Conservation (phyloP, 108 stramenopile species). For the Skeletonema grethae region DNA sequence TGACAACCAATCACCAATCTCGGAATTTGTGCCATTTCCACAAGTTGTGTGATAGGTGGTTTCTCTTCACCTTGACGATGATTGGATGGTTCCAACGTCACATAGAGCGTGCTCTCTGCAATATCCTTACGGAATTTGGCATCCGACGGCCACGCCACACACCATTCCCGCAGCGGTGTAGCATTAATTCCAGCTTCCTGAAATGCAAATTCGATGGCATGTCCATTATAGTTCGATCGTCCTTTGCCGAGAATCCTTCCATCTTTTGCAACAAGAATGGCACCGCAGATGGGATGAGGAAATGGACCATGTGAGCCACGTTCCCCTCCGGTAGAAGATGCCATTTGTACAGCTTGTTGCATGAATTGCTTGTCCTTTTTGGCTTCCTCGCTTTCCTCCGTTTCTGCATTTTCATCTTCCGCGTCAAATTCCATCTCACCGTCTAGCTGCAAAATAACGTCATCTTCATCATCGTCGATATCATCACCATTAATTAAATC, state of each 20-base stretch:
- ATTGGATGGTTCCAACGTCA: conserved; percentile 74
- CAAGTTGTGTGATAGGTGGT: conserved; percentile 78
- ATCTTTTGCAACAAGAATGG: conserved; percentile 63
- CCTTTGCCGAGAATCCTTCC: conserved; percentile 69
- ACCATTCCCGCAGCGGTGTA: conserved; percentile 78
- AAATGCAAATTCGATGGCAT: conserved; percentile 65
- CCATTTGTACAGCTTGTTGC: conserved; percentile 45
- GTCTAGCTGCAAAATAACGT: background rate
- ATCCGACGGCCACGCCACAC: conserved; percentile 69
- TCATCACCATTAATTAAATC: background rate
- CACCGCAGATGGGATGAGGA: conserved; percentile 67
- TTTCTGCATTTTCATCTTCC: background rate
- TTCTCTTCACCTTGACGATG: conserved; percentile 62
- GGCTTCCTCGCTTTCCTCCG: conserved; percentile 34
- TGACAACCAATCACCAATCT: conserved; percentile 83
- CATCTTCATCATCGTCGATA: background rate
- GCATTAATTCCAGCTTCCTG: conserved; percentile 62
- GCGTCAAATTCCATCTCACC: background rate
- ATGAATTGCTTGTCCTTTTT: conserved; percentile 48
- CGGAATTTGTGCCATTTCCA: conserved; percentile 61
- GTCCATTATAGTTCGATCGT: conserved; percentile 52
- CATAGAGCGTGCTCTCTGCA: conserved; percentile 65
- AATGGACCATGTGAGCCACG: conserved; percentile 49
- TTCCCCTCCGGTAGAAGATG: conserved; percentile 39
- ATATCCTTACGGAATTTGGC: conserved; percentile 58